Evolutionary conservation across 2,329 filamentous ascomycete genomes (phyloP).

Genomic region (Penicillium polonicum): DNA sequence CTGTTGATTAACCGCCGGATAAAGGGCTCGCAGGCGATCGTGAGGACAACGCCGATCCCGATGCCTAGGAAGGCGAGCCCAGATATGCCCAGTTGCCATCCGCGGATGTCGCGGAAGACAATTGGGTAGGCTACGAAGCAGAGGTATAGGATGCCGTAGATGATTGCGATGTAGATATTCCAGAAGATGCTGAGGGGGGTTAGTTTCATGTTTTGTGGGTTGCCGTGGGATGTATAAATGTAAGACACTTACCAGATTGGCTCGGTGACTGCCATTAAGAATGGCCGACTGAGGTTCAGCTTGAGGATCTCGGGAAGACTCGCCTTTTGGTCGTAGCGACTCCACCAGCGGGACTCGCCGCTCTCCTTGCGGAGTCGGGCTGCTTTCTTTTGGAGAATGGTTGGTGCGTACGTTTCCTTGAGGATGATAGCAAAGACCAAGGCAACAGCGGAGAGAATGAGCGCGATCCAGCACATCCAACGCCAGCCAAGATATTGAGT

Average conservation of each 20-base stretch:
- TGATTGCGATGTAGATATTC: conserved; percentile 68
- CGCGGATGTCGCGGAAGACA: conserved; percentile 71
- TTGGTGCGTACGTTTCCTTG: conserved; percentile 75
- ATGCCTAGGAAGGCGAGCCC: conserved; percentile 78
- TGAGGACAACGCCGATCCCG: conserved; percentile 55
- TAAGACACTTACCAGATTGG: conserved; percentile 67
- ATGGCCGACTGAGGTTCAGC: conserved; percentile 73
- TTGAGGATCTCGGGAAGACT: conserved; percentile 67
- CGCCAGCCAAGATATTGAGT: conserved; percentile 72
- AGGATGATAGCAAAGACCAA: conserved; percentile 60
- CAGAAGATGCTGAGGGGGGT: conserved; percentile 63
- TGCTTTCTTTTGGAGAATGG: conserved; percentile 66
- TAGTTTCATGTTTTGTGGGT: neutral
- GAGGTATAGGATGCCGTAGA: conserved; percentile 84
- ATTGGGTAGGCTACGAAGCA: conserved; percentile 91
- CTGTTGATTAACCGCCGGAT: conserved; percentile 74
- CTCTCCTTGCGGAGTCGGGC: conserved; percentile 64
- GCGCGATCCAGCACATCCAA: conserved; percentile 79
- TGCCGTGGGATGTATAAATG: neutral
- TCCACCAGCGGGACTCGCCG: conserved; percentile 72
- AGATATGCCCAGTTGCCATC: conserved; percentile 71
- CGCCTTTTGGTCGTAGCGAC: conserved; percentile 71
- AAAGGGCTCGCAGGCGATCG: conserved; percentile 61
- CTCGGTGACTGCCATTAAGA: conserved; percentile 74
- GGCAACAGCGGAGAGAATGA: conserved; percentile 68